A percentile compares a stretch with the other conserved stretches of the same genome.
phyloP scores from a whole-genome alignment of 345 rosid genomes.

The Gossypium australe region DNA sequence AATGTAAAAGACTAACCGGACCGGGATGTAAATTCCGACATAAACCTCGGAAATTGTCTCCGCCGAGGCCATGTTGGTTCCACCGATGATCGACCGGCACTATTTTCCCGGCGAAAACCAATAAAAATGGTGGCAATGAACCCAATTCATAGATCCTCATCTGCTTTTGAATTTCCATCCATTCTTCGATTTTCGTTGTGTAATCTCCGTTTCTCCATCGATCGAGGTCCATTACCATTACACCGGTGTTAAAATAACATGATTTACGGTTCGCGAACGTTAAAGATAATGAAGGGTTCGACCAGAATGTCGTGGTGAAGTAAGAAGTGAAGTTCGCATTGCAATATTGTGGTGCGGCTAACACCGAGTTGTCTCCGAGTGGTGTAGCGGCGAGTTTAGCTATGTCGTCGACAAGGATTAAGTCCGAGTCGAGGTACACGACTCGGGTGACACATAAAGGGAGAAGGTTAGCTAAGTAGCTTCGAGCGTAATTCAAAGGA shows the following conservation, averaged over 20 bases:
- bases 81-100: conserved; percentile 71
- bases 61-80: conserved; percentile 77
- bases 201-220: conserved; percentile 74
- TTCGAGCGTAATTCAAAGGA: conserved; percentile 84
- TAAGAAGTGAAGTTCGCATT: conserved; percentile 86
- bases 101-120: conserved; percentile 67
- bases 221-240: conserved; percentile 84
- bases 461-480: conserved; percentile 71
- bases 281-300: conserved; percentile 54
- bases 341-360: conserved; percentile 94
- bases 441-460: conserved; percentile 72
- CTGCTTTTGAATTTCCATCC: conserved; percentile 78
- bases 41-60: conserved; percentile 54
- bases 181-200: conserved; percentile 69
- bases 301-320: conserved; percentile 72
- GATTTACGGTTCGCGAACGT: conserved; percentile 53
- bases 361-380: conserved; percentile 46
- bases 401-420: conserved; percentile 12
- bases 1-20: conserved; percentile 56
- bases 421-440: conserved; percentile 87
- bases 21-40: conserved; percentile 60
- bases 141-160: conserved; percentile 47
- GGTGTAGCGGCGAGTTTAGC: conserved; percentile 35
- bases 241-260: conserved; percentile 32
- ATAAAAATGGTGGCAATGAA: conserved; percentile 51